Conservation (phyloP, 805 yeast genomes). For the Huiozyma sinensis region DNA sequence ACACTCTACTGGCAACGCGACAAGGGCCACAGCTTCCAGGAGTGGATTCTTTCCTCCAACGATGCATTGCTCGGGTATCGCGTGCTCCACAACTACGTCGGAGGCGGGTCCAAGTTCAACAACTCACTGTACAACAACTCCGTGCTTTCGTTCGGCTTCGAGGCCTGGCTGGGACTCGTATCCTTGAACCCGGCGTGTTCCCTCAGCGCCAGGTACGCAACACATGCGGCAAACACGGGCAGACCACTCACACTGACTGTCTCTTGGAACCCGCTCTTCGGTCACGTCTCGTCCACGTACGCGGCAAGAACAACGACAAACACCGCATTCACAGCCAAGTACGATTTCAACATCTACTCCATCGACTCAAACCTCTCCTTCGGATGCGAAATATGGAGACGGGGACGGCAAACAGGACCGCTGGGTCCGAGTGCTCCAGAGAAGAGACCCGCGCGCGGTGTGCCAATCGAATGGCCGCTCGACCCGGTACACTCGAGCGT, state of each 20-base stretch:
- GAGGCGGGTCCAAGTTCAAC: slow-evolving; percentile 29
- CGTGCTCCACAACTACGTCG: slow-evolving; percentile 54
- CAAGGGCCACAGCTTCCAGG: slow-evolving; percentile 52
- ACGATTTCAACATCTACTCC: slow-evolving; percentile 84
- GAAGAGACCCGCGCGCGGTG: not conserved
- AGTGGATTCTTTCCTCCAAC: slow-evolving; percentile 69
- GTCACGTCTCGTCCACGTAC: slow-evolving; percentile 80
- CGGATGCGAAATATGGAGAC: slow-evolving; percentile 76
- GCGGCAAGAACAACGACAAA: slow-evolving; percentile 68
- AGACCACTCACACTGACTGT: slow-evolving; percentile 83
- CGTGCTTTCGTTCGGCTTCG: slow-evolving; percentile 67
- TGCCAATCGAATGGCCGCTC: not conserved
- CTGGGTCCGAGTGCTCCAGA: not conserved
- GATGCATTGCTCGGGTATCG: slow-evolving; percentile 78
- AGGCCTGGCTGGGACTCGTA: slow-evolving; percentile 75
- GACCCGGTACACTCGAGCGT: not conserved
- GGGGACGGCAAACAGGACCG: not conserved
- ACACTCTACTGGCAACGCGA: slow-evolving; percentile 66
- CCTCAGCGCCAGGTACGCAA: slow-evolving; percentile 72
- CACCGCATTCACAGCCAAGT: slow-evolving; percentile 71
- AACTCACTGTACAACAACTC: slow-evolving; percentile 47
- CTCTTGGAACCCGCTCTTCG: slow-evolving; percentile 80
- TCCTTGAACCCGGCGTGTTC: slow-evolving; percentile 87
- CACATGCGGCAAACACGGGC: slow-evolving; percentile 77
- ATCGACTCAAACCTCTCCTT: slow-evolving; percentile 77